phyloP scores from a whole-genome alignment of 257 asterid genomes.

The Linaria vulgaris region DNA sequence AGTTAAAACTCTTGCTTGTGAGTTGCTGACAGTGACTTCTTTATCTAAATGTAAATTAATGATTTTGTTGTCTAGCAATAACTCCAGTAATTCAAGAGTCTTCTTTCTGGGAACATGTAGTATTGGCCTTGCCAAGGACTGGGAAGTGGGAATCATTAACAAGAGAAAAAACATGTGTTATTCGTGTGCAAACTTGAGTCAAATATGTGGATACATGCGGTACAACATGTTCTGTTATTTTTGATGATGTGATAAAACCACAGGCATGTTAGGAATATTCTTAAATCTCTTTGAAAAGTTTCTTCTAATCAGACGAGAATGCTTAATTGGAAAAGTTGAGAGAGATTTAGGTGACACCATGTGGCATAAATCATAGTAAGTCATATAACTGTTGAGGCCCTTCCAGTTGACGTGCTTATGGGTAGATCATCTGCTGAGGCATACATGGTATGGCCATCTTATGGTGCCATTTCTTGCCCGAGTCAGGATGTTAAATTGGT shows the following conservation, averaged over 20 bases:
- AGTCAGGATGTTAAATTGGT: too few species aligned
- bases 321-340: not conserved
- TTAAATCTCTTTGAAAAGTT: not conserved
- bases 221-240: not conserved
- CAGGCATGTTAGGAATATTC: not conserved
- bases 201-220: not conserved
- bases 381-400: too few species aligned
- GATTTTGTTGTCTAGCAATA: not conserved
- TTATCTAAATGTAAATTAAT: not conserved
- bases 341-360: not conserved
- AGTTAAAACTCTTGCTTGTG: not conserved
- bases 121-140: not conserved
- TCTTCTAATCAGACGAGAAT: not conserved
- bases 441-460: too few species aligned
- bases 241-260: not conserved
- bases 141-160: not conserved
- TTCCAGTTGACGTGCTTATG: too few species aligned
- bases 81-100: not conserved
- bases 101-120: not conserved
- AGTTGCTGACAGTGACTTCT: slow-evolving; percentile 4
- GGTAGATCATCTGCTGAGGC: too few species aligned
- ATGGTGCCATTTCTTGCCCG: too few species aligned
- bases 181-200: not conserved
- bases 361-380: too few species aligned
- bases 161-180: not conserved